Evolutionary conservation across 495 filamentous ascomycete species (phyloP).

Genomic region (Penicillium bialowiezense): DNA sequence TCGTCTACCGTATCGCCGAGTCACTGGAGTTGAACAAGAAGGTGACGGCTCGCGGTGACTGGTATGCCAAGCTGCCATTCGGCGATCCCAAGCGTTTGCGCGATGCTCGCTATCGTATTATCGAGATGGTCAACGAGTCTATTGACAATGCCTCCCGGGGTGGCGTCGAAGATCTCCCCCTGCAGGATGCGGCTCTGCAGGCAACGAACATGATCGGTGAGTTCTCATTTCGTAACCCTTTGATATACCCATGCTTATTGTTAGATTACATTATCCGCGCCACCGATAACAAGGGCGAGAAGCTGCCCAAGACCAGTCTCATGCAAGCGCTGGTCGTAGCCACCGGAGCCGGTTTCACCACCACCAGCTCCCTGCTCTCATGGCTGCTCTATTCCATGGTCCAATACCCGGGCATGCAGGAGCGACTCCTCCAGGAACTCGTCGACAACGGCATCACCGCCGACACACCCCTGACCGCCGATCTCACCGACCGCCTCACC

Average conservation of each 20-base stretch:
- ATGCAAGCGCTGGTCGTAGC: slow-evolving; percentile 1
- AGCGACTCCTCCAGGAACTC: slow-evolving; percentile 50
- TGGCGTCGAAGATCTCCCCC: slow-evolving; percentile 40
- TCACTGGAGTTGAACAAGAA: slow-evolving; percentile 51
- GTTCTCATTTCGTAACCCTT: not conserved
- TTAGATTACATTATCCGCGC: slow-evolving; percentile 46
- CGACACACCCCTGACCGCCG: slow-evolving; percentile 34
- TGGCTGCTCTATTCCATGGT: slow-evolving; percentile 53
- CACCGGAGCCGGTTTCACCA: slow-evolving; percentile 56
- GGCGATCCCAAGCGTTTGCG: slow-evolving; percentile 44
- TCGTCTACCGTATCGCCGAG: slow-evolving; percentile 41
- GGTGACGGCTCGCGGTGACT: slow-evolving; percentile 43
- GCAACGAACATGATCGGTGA: slow-evolving; percentile 45
- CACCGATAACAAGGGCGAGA: slow-evolving; percentile 49
- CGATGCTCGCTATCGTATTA: slow-evolving; percentile 21
- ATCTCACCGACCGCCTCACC: slow-evolving; percentile 37
- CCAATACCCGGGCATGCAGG: slow-evolving; percentile 49
- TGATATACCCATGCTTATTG: not conserved
- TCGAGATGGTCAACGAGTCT: slow-evolving; percentile 36
- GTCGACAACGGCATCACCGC: slow-evolving; percentile 39
- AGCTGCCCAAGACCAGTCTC: slow-evolving; percentile 1
- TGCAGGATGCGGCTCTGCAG: slow-evolving; percentile 50
- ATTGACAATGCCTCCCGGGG: slow-evolving; percentile 26
- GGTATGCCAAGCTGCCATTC: slow-evolving; percentile 51
- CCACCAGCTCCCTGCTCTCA: slow-evolving; percentile 48